Evolutionary conservation across 208 protist genomes (phyloP).

Genomic region (Leishmania aethiopica): DNA sequence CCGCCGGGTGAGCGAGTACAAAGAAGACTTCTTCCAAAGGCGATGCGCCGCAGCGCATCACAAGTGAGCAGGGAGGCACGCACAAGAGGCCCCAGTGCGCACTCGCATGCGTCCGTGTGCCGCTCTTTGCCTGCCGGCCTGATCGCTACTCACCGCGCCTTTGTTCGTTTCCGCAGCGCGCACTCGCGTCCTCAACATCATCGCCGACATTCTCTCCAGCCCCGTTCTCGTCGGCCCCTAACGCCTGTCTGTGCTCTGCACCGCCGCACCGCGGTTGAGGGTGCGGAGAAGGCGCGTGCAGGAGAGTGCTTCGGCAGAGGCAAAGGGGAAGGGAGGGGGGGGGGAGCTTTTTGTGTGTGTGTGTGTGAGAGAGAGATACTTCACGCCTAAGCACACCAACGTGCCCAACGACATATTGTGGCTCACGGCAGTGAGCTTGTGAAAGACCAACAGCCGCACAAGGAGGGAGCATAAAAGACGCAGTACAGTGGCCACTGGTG

Average conservation of each 20-base stretch:
- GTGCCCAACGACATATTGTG: background rate
- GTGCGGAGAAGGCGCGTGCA: too few species aligned
- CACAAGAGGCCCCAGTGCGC: background rate
- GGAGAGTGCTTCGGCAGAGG: too few species aligned
- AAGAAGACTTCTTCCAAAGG: conserved; percentile 26
- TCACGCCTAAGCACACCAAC: background rate
- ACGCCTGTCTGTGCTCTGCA: background rate
- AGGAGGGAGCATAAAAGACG: background rate
- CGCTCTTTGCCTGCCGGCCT: background rate
- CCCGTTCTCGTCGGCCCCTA: background rate
- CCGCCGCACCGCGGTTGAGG: too few species aligned
- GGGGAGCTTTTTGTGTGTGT: too few species aligned
- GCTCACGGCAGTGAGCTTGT: background rate
- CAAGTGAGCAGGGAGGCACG: background rate
- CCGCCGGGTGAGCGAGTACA: conserved; percentile 44
- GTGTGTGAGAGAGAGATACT: too few species aligned
- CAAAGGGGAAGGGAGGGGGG: too few species aligned
- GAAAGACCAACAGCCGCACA: background rate
- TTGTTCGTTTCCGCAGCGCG: too few species aligned
- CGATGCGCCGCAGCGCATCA: background rate
- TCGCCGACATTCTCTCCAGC: background rate
- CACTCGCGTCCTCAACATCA: background rate
- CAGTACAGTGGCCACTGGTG: background rate
- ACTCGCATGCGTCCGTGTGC: background rate
- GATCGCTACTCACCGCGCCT: background rate